Base-by-base conservation (phyloP, 2,329 filamentous ascomycete genomes). In the Nakataea oryzae region DNA sequence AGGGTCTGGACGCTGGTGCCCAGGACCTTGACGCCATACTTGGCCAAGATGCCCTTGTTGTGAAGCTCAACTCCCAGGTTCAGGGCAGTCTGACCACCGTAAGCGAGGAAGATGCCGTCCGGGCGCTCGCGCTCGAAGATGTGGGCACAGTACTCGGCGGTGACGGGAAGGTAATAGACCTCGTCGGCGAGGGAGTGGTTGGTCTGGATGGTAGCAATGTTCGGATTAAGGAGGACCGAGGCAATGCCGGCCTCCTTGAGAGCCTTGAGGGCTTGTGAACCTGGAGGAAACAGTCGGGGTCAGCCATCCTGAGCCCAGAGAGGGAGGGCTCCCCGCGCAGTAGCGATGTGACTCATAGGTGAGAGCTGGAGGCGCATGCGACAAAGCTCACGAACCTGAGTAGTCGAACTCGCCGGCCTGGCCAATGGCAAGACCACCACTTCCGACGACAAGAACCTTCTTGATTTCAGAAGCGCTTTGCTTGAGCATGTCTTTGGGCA, bases 321-420 rank as follows among this genome's bases (percentile, higher is more conserved):
- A 30, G 54, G 12, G 32, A 56, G 21, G 17, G 5, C 28, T 27
- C 17, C 54, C 24, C 12, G n/a, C 21, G 3, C 6, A 27, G 28
- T 30, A 13, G 17, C 60, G 62, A 17, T 66, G 65, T 70, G 70
- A 73, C 66, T 72, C 70, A 68, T 65, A 59, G 32, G 17, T n/a
- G 14, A 8, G 26, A 58, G 41, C 54, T n/a, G 57, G 28, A n/a
- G 14, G 47, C 24, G 47, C 41, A 26, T 14, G 27, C 41, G 27
- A 60, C 57, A 58, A 58, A 60, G 60, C 47, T 50, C 66, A 82
- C 87, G 68, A 81, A 96, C 92, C 93, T 75, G 95, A 97, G 77
- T 97, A 97, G 78, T 97, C 93, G 71, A 97, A 97, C 80, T 97
- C 93, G 79, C 93, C 93, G 67, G 93, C 93, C 78, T 97, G 93